A percentile compares a stretch with the other conserved stretches of the same genome.
Evolutionary conservation across 192 early-diverging fungal species (phyloP).

Genomic region (Gaertneriomyces sp.): DNA sequence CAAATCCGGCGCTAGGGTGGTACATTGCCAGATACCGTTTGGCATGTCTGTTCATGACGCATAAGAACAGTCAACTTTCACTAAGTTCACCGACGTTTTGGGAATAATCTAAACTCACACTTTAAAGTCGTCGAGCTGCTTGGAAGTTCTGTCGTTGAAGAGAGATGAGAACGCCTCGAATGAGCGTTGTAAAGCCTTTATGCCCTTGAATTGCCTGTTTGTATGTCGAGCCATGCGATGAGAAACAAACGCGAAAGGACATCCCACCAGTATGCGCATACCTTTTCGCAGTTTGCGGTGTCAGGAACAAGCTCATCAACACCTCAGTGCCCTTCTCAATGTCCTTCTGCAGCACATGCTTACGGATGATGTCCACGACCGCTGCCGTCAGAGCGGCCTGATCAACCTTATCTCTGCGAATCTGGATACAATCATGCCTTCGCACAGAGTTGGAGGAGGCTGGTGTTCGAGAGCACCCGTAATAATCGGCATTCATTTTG

Average conservation of each 20-base stretch:
- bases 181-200: slow-evolving; percentile 1
- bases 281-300: neutral
- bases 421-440: neutral
- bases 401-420: slow-evolving; percentile 14
- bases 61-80: slow-evolving; percentile 5
- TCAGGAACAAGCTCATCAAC: slow-evolving; percentile 12
- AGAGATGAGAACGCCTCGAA: slow-evolving; percentile 12
- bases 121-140: slow-evolving; percentile 14
- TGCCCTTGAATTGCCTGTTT: no score
- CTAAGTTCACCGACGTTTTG: neutral
- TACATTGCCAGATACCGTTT: slow-evolving; percentile 65
- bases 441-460: neutral
- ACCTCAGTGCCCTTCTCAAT: slow-evolving; percentile 15
- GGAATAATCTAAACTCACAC: slow-evolving; percentile 6
- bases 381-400: slow-evolving; percentile 10
- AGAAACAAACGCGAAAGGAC: neutral
- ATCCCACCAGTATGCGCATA: neutral
- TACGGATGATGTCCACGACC: slow-evolving; percentile 24
- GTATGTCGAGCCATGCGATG: neutral
- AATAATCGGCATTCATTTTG: slow-evolving; percentile 45
- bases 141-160: slow-evolving; percentile 1
- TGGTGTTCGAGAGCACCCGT: neutral
- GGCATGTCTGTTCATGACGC: slow-evolving; percentile 23
- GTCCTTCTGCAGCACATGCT: slow-evolving; percentile 16
- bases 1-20: slow-evolving; percentile 57